phyloP scores from a whole-genome alignment of 1,284 basidiomycete genomes.

The Ceratobasidium sp. region DNA sequence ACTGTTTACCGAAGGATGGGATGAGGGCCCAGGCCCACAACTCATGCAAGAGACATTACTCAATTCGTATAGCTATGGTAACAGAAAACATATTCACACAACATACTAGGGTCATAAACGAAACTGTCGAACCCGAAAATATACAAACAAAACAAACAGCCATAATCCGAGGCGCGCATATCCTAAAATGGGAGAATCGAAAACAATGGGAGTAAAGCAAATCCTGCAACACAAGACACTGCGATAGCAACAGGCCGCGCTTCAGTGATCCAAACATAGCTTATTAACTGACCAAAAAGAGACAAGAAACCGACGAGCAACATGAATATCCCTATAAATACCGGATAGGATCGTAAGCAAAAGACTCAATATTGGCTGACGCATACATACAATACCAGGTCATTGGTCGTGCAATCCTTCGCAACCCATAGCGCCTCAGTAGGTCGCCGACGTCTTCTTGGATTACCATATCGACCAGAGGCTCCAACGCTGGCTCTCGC shows the following conservation, averaged over 20 bases:
- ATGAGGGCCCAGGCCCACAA: no score
- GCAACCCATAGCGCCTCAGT: conserved; percentile 12
- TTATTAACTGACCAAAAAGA: conserved; percentile 7
- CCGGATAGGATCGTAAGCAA: background rate
- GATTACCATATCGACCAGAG: background rate
- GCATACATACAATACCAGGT: conserved; percentile 25
- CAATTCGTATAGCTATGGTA: no score
- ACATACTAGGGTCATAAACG: no score
- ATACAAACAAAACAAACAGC: no score
- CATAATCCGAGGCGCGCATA: no score
- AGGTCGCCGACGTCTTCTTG: background rate
- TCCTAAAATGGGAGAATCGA: background rate
- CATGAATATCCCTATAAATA: conserved; percentile 14
- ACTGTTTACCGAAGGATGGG: no score
- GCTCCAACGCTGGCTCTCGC: background rate
- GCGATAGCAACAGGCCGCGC: conserved; percentile 2
- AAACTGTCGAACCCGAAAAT: no score
- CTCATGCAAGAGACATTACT: no score
- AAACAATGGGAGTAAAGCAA: conserved; percentile 1
- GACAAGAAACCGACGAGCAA: background rate
- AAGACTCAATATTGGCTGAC: background rate
- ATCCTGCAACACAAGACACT: background rate
- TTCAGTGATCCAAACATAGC: conserved; percentile 29
- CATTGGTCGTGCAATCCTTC: background rate
- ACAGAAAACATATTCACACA: no score